These are phyloP conservation scores for Scleroderma citrinum DNA, from an alignment of 768 basidiomycete genomes.

Conservation along the genomic window DNA sequence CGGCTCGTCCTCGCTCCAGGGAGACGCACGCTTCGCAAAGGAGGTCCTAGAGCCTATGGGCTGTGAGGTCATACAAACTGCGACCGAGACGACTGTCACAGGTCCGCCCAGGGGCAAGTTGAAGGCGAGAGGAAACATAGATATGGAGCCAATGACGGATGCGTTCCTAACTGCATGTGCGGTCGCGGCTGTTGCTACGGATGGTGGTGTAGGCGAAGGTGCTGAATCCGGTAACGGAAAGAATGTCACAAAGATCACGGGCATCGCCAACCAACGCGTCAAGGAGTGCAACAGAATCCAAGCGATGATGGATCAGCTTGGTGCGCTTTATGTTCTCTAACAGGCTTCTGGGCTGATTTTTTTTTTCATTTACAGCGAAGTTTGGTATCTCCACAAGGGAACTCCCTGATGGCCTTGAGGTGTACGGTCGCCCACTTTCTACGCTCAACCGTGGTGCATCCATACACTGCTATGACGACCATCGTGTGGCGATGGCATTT, in stretches of 20 bases:
- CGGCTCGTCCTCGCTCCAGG: slow-evolving; percentile 85
- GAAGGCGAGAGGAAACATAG: slow-evolving; percentile 57
- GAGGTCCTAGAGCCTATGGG: slow-evolving; percentile 95
- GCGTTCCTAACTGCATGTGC: slow-evolving; percentile 96
- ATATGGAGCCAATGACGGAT: slow-evolving; percentile 99
- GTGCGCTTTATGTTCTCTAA: slow-evolving; percentile 35
- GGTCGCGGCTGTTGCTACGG: slow-evolving; percentile 77
- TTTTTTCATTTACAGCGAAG: slow-evolving; percentile 52
- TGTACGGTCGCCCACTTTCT: slow-evolving; percentile 68
- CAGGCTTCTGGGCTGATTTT: no score
- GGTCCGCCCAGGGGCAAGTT: slow-evolving; percentile 82
- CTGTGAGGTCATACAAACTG: slow-evolving; percentile 83
- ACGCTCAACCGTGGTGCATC: slow-evolving; percentile 65
- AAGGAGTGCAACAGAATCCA: slow-evolving; percentile 97
- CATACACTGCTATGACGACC: slow-evolving; percentile 96
- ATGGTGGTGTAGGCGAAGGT: slow-evolving; percentile 40
- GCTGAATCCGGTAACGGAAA: slow-evolving; percentile 16
- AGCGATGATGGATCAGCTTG: slow-evolving; percentile 94
- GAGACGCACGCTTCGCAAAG: slow-evolving; percentile 95
- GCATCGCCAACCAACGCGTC: slow-evolving; percentile 96
- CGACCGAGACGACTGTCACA: slow-evolving; percentile 82
- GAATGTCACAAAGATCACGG: slow-evolving; percentile 74
- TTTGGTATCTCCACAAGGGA: slow-evolving; percentile 92
- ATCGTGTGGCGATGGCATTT: slow-evolving; percentile 98
- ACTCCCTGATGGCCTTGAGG: slow-evolving; percentile 86